Evolutionary conservation across 306 rosid genomes (phyloP).

Genomic region (Cicer judaicum): DNA sequence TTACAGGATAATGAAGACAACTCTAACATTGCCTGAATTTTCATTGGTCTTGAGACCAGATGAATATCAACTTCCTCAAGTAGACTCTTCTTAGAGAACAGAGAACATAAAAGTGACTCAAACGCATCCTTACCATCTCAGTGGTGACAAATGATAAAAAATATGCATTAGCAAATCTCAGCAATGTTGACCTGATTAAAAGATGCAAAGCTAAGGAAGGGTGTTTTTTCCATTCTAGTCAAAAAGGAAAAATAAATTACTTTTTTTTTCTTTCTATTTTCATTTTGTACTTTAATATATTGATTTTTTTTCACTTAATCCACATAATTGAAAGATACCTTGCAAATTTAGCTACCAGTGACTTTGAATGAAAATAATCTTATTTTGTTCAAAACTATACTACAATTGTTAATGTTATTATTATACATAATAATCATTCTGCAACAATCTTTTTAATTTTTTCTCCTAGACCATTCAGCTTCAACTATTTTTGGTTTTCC

Average conservation of each 20-base stretch:
- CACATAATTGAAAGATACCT: constrained; percentile 37
- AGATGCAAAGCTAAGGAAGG: constrained; percentile 43
- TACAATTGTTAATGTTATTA: no score
- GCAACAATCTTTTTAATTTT: no score
- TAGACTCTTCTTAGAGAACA: no score
- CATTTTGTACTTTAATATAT: constrained; percentile 44
- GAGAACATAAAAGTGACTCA: constrained; percentile 2
- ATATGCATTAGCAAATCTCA: constrained; percentile 28
- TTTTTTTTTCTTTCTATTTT: neutral
- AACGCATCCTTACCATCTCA: constrained; percentile 54
- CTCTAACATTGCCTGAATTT: no score
- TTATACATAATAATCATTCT: no score
- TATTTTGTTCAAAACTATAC: no score
- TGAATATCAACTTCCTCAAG: no score
- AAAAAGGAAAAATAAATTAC: constrained; percentile 4
- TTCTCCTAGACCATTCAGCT: no score
- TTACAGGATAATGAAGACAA: no score
- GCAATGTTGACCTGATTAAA: constrained; percentile 38
- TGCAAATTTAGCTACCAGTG: constrained; percentile 48
- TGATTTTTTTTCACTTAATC: constrained; percentile 5
- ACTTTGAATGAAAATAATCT: constrained; percentile 43
- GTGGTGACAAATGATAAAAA: constrained; percentile 57
- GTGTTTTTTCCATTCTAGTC: neutral
- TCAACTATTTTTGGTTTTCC: no score
- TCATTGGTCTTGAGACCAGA: no score